Base-by-base conservation (phyloP, 257 asterid species). In the Phtheirospermum japonicum region DNA sequence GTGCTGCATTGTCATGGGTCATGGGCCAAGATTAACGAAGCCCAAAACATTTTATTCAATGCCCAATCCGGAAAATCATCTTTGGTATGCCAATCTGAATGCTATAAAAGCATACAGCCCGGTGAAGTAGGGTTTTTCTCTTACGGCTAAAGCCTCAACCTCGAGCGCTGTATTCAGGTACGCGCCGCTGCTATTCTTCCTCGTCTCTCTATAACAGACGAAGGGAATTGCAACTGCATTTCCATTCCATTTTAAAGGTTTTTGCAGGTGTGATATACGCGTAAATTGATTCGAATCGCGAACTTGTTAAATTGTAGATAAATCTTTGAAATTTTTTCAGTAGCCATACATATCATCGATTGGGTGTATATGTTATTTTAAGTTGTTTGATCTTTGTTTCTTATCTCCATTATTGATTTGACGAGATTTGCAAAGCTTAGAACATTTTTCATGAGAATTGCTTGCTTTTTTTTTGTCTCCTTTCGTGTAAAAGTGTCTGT, bases 51-150 rank as follows among this genome's bases (percentile, higher is more conserved):
- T 32, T 1, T 59, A 7, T 32, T 26, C 12, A 30, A 50, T 6
- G 75, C 71, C 68, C 71, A 69, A 64, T 50, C 17, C 8, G 7
- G 1, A 50, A 52, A 17, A 10, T n/a, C 64, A 31, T n/a, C 62
- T 54, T n/a, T 26, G 54, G 40, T 6, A 0, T 18, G 16, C 4
- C 18, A n/a, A 26, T 17, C 28, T 16, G 54, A 46, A 62, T n/a
- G 9, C 32, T 75, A 75, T 75, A 75, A 45, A 65, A 36, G 0
- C 48, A 40, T 4, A 7, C 10, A 48, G 33, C 42, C 67, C 68
- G 17, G 37, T 5, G 8, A 19, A 1, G 4, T 76, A 76, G 81
- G 81, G 77, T 71, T 76, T 71, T 49, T 20, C 69, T 63, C 54
- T 40, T 18, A 56, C 65, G 0, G 69, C 71, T 17, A 43, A 48